Evolutionary conservation across 2,329 filamentous ascomycete genomes (phyloP), one percentile per base, ranked within the genome.

Genomic region (Colletotrichum gigasporum): DNA sequence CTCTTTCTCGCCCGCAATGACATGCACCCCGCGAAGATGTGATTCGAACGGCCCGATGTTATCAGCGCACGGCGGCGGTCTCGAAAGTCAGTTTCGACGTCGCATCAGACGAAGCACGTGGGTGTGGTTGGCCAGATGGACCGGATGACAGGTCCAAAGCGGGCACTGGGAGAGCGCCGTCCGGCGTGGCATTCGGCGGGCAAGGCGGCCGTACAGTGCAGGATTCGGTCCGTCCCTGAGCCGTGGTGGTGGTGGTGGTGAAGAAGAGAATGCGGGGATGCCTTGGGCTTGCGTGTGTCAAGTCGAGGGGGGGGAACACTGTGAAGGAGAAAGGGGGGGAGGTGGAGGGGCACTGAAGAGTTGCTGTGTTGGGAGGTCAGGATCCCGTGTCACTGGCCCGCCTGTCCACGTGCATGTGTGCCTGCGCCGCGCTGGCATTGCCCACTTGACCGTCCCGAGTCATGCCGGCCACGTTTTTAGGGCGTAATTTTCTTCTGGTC

Each of bases 181-280:
- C 42, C 34, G 62, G 50, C 12, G 48, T 64, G 56, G 37, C 34
- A 37, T 61, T 64, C 56, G 61, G 61, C 61, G 42, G 11, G 48
- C 39, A 30, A 42, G 41, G 41, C 61, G 42, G 48, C 56, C 30
- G 41, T 54, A 61, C 37, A 37, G 48, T 48, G 42, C 34, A 64
- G 48, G 34, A 64, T 42, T 65, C 50, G 62, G 62, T 30, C 56
- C 56, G 56, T 51, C 22, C 56, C 37, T 48, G n/a, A 34, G 48
- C 56, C 42, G 26, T 30, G 32, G 32, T 44, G 62, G 57, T 54
- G 20, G 26, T 18, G 12, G 18, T 24, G 6, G 35, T 53, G 22
- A 53, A 39, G 50, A 41, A 30, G n/a, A 18, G 24, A n/a, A 32
- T 53, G 50, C 24, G 50, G 50, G 50, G 50, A 53, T 41, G n/a